Evolutionary conservation across 2,329 filamentous ascomycete genomes (phyloP).

Genomic region (Paracorniculantispora psalliotae): DNA sequence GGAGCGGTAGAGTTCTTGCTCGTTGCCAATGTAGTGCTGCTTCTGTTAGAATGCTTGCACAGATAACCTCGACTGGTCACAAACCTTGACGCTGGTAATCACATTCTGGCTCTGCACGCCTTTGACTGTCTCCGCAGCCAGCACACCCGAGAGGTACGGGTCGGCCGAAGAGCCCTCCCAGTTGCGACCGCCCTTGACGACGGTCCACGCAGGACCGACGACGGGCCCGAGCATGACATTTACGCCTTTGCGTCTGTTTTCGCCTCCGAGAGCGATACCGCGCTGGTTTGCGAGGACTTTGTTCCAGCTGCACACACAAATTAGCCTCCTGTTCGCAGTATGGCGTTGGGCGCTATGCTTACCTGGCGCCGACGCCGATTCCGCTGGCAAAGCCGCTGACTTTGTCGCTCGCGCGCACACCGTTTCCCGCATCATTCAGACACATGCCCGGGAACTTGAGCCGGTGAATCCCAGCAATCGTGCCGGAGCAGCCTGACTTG

Average conservation of each 20-base stretch:
- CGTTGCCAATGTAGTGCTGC: conserved; percentile 67
- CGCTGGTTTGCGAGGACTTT: conserved; percentile 30
- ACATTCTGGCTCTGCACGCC: conserved; percentile 75
- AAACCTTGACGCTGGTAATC: conserved; percentile 65
- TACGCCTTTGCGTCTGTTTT: conserved; percentile 29
- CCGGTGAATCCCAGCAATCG: conserved; percentile 40
- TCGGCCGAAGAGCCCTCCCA: conserved; percentile 73
- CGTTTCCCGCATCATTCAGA: conserved; percentile 45
- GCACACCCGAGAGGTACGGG: conserved; percentile 65
- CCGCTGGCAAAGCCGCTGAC: conserved; percentile 44
- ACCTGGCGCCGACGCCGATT: conserved; percentile 44
- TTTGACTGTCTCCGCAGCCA: conserved; percentile 64
- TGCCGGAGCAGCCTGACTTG: conserved; percentile 44
- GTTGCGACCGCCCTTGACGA: conserved; percentile 65
- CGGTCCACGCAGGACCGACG: conserved; percentile 66
- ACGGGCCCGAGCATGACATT: conserved; percentile 67
- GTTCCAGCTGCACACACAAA: conserved; percentile 45
- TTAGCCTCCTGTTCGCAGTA: conserved; percentile 39
- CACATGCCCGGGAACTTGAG: conserved; percentile 43
- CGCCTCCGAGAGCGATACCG: conserved; percentile 8
- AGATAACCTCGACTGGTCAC: neutral
- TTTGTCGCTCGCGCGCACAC: conserved; percentile 42
- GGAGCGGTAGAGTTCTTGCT: conserved; percentile 71
- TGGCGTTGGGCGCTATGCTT: conserved; percentile 32
- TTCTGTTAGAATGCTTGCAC: conserved; percentile 25